Evolutionary conservation across 352 stramenopile species (phyloP), one percentile per base, ranked within the genome.

Genomic region (Phytopythium oedochilum): DNA sequence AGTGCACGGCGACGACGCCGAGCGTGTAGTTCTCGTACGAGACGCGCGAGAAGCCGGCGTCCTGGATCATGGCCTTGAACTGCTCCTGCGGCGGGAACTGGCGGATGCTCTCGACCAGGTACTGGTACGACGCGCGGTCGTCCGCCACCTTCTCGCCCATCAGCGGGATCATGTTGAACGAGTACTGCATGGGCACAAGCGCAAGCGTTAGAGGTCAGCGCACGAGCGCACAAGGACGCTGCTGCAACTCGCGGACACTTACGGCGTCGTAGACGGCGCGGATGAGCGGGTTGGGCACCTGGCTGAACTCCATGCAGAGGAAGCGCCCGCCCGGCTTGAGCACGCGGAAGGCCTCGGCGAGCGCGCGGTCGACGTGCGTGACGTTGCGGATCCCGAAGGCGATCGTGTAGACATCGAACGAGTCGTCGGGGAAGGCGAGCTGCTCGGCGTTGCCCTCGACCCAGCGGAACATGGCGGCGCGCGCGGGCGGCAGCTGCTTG

Each of bases 391-490:
- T 96, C 23, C 97, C 97, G 76, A 99, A 99, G 5, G 97, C 95
- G 68, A 99, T 99, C 17, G 97, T 99, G 68, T 99, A 99, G 23
- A 98, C 76, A 73, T 99, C 97, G 68, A 99, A 99, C 38, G 85
- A 90, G 68, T 98, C 87, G 66, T 96, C 82, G 42, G 88, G 73
- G 59, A 99, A 99, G 47, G 81, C 82, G 32, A 99, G 78, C 50
- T 87, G 70, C 79, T 99, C 96, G 3, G 97, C 97, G 71, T 99
- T 97, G 47, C 94, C 97, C 68, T 99, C 78, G 18, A 95, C 75
- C 79, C 97, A 99, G 26, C 70, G 68, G 59, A 96, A 91, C 47
- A 93, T 68, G 35, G 64, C 61, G 36, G 58, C 60, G 58, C 79
- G 60, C 58, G 80, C 68, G 44, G 81, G 60, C 10, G 80, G 75